Conservation (phyloP, 345 rosid species). For the Capsella bursapastoris region DNA sequence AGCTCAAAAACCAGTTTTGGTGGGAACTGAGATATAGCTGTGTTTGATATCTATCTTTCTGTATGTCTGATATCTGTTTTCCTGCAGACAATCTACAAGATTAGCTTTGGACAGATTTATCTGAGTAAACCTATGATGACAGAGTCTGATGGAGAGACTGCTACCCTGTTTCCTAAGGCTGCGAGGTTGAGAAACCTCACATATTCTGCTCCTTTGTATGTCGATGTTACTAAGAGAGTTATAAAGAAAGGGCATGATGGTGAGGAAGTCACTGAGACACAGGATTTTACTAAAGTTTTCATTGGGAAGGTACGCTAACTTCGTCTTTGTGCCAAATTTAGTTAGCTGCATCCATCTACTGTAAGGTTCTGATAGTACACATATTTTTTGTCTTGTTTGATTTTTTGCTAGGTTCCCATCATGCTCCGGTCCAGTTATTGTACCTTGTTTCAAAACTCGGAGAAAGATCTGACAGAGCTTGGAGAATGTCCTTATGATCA, state of each 20-base stretch:
- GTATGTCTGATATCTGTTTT: constrained; percentile 30
- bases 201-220: constrained; percentile 94
- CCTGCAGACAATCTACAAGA: constrained; percentile 93
- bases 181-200: constrained; percentile 97
- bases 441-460: constrained; percentile 83
- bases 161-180: constrained; percentile 95
- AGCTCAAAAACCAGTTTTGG: constrained; percentile 19
- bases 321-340: constrained; percentile 7
- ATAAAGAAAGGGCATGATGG: constrained; percentile 98
- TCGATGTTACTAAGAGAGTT: constrained; percentile 89
- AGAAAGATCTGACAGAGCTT: constrained; percentile 96
- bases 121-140: constrained; percentile 99
- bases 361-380: neutral
- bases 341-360: constrained; percentile 13
- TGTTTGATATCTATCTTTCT: neutral
- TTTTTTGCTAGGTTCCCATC: constrained; percentile 73
- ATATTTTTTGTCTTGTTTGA: constrained; percentile 13
- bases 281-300: constrained; percentile 90
- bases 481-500: constrained; percentile 99
- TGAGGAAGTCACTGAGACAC: constrained; percentile 95
- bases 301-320: constrained; percentile 76
- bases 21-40: constrained; percentile 1
- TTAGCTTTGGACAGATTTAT: constrained; percentile 94
- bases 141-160: constrained; percentile 98
- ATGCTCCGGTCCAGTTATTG: constrained; percentile 98